A percentile compares a stretch with the other conserved stretches of the same genome.
phyloP scores from a whole-genome alignment of 106 monocot species.

The Ottelia alismoides region DNA sequence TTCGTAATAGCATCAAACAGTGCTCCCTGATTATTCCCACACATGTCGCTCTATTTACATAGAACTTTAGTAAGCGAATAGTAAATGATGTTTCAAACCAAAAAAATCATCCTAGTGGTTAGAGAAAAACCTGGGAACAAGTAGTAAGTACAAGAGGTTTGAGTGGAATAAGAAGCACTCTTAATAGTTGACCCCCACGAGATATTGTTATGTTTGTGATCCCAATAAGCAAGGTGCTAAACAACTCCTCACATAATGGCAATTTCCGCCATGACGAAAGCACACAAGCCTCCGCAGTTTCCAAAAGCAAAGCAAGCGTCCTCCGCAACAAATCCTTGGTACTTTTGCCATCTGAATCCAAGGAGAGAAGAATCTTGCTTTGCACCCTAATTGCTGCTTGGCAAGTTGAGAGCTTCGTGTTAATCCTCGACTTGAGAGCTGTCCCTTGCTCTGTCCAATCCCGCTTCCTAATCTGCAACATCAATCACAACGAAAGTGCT shows the following conservation, averaged over 20 bases:
- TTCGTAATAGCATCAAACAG: constrained; percentile 81
- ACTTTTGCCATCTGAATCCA: constrained; percentile 58
- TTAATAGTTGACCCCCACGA: constrained; percentile 82
- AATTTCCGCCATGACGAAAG: constrained; percentile 86
- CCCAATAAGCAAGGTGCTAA: constrained; percentile 58
- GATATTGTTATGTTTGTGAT: constrained; percentile 78
- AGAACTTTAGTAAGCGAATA: too few relatives aligned
- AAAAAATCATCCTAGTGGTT: too few relatives aligned
- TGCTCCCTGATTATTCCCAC: constrained; percentile 56
- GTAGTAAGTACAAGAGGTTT: constrained; percentile 89
- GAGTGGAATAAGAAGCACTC: constrained; percentile 77
- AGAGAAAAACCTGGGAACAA: constrained; percentile 58
- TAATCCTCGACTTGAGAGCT: constrained; percentile 65
- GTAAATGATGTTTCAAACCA: too few relatives aligned
- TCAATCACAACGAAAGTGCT: not conserved
- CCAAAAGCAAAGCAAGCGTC: constrained; percentile 72
- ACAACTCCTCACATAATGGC: constrained; percentile 80
- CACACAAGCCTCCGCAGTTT: constrained; percentile 87
- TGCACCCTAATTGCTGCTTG: constrained; percentile 66
- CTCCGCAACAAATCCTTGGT: constrained; percentile 68
- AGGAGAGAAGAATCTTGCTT: constrained; percentile 38
- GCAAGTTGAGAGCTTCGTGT: constrained; percentile 58
- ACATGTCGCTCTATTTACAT: constrained; percentile 74
- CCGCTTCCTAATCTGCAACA: constrained; percentile 68
- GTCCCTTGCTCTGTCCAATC: constrained; percentile 88